Percentiles rank a stretch among this genome's conserved stretches.
Evolutionary conservation across 2,329 filamentous ascomycete genomes (phyloP).

Genomic region (Monosporascus cannonballus): DNA sequence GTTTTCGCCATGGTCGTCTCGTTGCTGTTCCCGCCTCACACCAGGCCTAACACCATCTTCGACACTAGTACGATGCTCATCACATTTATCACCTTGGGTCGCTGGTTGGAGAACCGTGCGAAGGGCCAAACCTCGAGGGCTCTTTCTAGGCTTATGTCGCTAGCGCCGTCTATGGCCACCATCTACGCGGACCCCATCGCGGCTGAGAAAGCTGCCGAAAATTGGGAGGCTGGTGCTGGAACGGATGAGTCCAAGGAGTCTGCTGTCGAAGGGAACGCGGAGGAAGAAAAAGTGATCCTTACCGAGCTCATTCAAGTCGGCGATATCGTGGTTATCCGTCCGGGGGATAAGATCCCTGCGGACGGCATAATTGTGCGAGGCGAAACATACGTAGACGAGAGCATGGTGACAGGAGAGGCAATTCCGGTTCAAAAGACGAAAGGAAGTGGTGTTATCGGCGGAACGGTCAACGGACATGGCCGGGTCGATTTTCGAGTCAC

Average conservation of each 20-base stretch:
- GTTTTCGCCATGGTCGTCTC: slow-evolving; percentile 81
- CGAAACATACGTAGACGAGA: slow-evolving; percentile 92
- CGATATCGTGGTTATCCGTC: slow-evolving; percentile 86
- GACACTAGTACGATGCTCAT: slow-evolving; percentile 98
- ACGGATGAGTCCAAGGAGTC: slow-evolving; percentile 40
- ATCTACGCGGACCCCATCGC: slow-evolving; percentile 95
- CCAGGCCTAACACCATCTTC: slow-evolving; percentile 81
- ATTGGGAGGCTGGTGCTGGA: slow-evolving; percentile 51
- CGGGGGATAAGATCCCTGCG: slow-evolving; percentile 93
- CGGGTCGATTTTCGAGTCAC: slow-evolving; percentile 89
- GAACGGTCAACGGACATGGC: slow-evolving; percentile 91
- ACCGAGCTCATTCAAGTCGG: slow-evolving; percentile 92
- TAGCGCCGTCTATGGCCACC: slow-evolving; percentile 93
- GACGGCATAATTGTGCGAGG: slow-evolving; percentile 83
- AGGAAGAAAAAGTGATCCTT: slow-evolving; percentile 81
- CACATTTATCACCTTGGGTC: slow-evolving; percentile 86
- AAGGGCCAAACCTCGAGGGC: slow-evolving; percentile 96
- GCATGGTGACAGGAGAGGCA: slow-evolving; percentile 96
- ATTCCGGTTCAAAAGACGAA: slow-evolving; percentile 90
- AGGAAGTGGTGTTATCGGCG: slow-evolving; percentile 75
- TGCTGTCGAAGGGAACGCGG: slow-evolving; percentile 49
- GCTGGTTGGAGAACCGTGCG: slow-evolving; percentile 87
- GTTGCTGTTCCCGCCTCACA: slow-evolving; percentile 66
- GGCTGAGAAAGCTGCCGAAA: slow-evolving; percentile 81
- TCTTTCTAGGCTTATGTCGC: slow-evolving; percentile 87